Evolutionary conservation across 1,139 yeast species (phyloP), one percentile per base, ranked within the genome.

Genomic region (Kodamaea sp.): DNA sequence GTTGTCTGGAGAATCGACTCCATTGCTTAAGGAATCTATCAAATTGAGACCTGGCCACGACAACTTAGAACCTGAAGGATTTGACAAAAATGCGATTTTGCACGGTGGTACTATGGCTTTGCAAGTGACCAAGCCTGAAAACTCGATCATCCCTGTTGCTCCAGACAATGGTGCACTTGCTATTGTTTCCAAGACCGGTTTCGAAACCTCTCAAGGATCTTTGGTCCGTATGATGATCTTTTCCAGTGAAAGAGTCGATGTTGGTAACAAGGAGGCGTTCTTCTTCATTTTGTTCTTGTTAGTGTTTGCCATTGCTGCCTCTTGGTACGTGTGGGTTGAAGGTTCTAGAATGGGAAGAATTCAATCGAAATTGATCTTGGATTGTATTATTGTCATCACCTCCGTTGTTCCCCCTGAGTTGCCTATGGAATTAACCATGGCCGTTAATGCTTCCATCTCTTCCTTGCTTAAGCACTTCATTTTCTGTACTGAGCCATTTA

Each of bases 381-480:
- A 92, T 64, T 94, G 98, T 81, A 85, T 92, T 47, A 78, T 92
- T 57, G 94, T 92, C 51, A 78, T 92, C 50, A 92, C 99, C 14
- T 90, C 97, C 31, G 99, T 92, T 48, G 99, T 92, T 28, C 99
- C 99, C 27, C 98, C 99, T 34, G 99, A 92, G 66, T 76, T 92
- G 49, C 99, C 99, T 34, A 94, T 92, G 98, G 98, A 92, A 70
- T 78, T 92, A 52, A 92, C 98, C 20, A 84, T 92, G 90, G 98
- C 98, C 41, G 98, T 92, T 27, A 92, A 92, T 63, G 75, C 88
- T 28, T 90, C 97, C 7, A 73, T 92, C 55, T 80, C 92, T 35
- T 89, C 96, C 4, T 75, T 92, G 45, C 82, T 85, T 48, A 94
- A 94, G 62, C 83, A 74, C 57, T 90, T 83, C 58, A 83, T 92